These are phyloP conservation scores for Debaryomyces fabryi DNA, from an alignment of 1,139 yeast genomes.

Conservation along the genomic window DNA sequence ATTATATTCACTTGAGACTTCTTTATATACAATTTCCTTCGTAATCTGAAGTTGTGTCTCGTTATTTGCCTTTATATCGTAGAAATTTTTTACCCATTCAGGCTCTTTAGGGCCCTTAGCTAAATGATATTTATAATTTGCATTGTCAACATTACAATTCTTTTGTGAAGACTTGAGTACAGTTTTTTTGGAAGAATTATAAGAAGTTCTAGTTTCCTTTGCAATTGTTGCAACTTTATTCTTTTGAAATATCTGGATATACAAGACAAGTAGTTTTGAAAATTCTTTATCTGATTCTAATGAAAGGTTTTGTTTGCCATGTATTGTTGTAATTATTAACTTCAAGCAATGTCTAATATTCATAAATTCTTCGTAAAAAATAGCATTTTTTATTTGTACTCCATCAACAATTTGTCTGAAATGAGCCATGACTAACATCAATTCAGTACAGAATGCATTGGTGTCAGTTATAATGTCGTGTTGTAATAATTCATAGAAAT, in stretches of 20 bases:
- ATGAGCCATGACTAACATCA: slow-evolving; percentile 3
- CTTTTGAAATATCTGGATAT: slow-evolving; percentile 2
- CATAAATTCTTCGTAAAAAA: neutral
- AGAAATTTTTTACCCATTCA: slow-evolving; percentile 13
- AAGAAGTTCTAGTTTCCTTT: neutral
- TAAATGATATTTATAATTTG: slow-evolving; percentile 12
- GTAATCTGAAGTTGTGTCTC: neutral
- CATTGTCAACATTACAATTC: slow-evolving; percentile 2
- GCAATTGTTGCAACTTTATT: neutral
- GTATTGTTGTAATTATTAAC: slow-evolving; percentile 1
- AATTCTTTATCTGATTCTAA: neutral
- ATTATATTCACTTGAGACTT: neutral
- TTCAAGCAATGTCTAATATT: slow-evolving; percentile 4
- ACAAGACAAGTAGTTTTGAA: slow-evolving; percentile 1
- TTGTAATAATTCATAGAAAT: neutral
- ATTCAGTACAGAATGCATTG: slow-evolving; percentile 4
- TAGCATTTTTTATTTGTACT: neutral
- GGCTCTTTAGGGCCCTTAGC: slow-evolving; percentile 10
- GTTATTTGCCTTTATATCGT: slow-evolving; percentile 1
- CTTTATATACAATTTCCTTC: neutral
- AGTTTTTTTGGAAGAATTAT: slow-evolving; percentile 8
- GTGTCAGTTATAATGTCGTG: neutral
- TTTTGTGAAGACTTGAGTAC: slow-evolving; percentile 8
- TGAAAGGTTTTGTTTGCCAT: neutral
- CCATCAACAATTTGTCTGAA: neutral